A percentile compares a stretch with the other conserved stretches of the same genome.
phyloP scores from a whole-genome alignment of 1,284 basidiomycete species.

The Ustilago hordei region DNA sequence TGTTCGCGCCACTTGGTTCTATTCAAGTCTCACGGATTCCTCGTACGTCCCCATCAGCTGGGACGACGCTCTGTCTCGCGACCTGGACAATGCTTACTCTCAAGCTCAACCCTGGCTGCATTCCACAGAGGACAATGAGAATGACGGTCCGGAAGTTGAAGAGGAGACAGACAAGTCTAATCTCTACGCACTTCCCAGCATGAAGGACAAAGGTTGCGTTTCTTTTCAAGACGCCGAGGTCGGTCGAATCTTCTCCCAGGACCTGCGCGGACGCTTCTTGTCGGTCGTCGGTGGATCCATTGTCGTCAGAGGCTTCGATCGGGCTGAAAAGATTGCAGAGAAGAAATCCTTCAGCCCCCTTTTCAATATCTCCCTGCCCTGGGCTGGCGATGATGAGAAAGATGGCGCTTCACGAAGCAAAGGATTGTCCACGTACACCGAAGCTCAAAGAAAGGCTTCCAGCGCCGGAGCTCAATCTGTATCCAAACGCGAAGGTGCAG shows the following conservation, averaged over 20 bases:
- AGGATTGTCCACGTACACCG: conserved; percentile 13
- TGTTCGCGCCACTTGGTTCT: conserved; percentile 70
- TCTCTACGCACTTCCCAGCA: conserved; percentile 55
- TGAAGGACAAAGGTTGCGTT: conserved; percentile 63
- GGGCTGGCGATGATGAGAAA: conserved; percentile 31
- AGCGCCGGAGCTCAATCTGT: conserved; percentile 39
- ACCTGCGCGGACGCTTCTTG: conserved; percentile 55
- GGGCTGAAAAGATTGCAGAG: conserved; percentile 52
- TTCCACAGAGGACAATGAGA: conserved; percentile 23
- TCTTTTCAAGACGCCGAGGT: conserved; percentile 62
- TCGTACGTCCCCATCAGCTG: conserved; percentile 62
- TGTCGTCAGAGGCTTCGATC: conserved; percentile 62
- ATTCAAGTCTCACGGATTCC: conserved; percentile 60
- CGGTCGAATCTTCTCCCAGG: conserved; percentile 68
- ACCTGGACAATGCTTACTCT: conserved; percentile 69
- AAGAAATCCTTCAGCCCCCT: conserved; percentile 36
- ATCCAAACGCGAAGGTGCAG: conserved; percentile 48
- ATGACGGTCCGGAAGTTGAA: conserved; percentile 14
- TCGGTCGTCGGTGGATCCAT: conserved; percentile 61
- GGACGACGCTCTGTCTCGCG: conserved; percentile 61
- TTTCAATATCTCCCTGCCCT: conserved; percentile 42
- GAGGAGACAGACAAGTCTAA: conserved; percentile 55
- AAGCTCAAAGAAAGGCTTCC: conserved; percentile 30
- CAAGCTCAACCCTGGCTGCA: conserved; percentile 67
- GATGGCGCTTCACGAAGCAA: not conserved